These are phyloP conservation scores for Heliamphora pulchella DNA, from an alignment of 179 eudicot species.

Conservation along the genomic window DNA sequence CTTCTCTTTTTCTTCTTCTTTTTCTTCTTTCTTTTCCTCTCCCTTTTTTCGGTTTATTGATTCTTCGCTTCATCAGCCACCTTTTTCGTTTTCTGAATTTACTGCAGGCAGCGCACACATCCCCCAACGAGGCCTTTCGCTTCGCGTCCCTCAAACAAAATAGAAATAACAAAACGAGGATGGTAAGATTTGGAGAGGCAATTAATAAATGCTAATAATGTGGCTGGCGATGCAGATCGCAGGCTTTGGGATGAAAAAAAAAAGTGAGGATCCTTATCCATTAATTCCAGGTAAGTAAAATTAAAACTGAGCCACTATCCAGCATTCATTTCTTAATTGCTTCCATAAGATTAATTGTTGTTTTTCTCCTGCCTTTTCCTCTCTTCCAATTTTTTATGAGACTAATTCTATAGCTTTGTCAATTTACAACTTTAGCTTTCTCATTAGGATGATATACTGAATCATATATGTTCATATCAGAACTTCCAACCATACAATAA, in stretches of 20 bases:
- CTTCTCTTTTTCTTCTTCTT: no score
- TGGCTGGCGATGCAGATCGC: no score
- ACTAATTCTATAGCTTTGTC: neutral
- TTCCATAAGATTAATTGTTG: neutral
- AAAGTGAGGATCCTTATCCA: no score
- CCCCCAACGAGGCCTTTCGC: neutral
- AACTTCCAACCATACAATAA: neutral
- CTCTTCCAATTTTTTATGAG: neutral
- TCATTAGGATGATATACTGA: neutral
- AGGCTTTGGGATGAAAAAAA: no score
- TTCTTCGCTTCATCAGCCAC: conserved; percentile 5
- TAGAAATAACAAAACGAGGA: neutral
- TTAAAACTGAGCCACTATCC: no score
- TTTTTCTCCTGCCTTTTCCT: neutral
- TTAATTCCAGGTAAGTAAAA: no score
- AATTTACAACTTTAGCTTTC: neutral
- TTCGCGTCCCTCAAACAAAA: neutral
- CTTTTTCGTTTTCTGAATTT: neutral
- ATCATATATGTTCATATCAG: neutral
- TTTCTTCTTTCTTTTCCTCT: neutral
- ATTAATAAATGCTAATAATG: neutral
- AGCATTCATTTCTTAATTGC: no score
- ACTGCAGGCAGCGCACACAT: neutral
- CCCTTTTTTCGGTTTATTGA: neutral
- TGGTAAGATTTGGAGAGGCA: neutral